phyloP scores from a whole-genome alignment of 1,284 basidiomycete genomes.

The Trichosporon ovoides region DNA sequence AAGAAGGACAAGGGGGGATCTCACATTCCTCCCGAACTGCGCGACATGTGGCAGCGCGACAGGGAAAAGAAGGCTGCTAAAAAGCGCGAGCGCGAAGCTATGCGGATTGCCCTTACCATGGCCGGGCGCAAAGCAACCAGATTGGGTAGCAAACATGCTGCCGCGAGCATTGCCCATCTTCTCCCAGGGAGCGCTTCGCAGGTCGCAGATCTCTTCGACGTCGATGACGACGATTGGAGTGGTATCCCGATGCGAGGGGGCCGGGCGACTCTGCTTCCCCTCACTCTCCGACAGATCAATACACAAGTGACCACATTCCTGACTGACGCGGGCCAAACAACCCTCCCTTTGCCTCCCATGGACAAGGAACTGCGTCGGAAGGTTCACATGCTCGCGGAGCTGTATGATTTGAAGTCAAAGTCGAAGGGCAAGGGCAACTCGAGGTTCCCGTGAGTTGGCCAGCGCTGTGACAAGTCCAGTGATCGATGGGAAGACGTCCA shows the following conservation, averaged over 20 bases:
- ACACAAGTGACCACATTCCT: slow-evolving; percentile 67
- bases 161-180: slow-evolving; percentile 36
- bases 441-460: slow-evolving; percentile 52
- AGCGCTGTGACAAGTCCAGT: accelerated
- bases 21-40: slow-evolving; percentile 59
- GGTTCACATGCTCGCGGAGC: slow-evolving; percentile 69
- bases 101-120: slow-evolving; percentile 43
- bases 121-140: slow-evolving; percentile 59
- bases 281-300: slow-evolving; percentile 52
- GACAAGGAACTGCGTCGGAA: slow-evolving; percentile 63
- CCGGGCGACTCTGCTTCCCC: slow-evolving; percentile 9
- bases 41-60: slow-evolving; percentile 71
- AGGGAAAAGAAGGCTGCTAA: slow-evolving; percentile 71
- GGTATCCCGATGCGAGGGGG: slow-evolving; percentile 1
- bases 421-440: slow-evolving; percentile 63
- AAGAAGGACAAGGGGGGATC: slow-evolving; percentile 53
- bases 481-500: neutral
- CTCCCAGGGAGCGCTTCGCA: slow-evolving; percentile 37
- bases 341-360: slow-evolving; percentile 69
- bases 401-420: slow-evolving; percentile 68
- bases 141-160: slow-evolving; percentile 30
- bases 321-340: slow-evolving; percentile 53
- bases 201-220: slow-evolving; percentile 44
- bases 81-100: slow-evolving; percentile 60
- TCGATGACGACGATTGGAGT: slow-evolving; percentile 24